Percentiles rank a stretch among this genome's conserved stretches.
These are phyloP conservation scores for Annona squamosa DNA, from an alignment of 164 flowering plant genomes.

Conservation along the genomic window DNA sequence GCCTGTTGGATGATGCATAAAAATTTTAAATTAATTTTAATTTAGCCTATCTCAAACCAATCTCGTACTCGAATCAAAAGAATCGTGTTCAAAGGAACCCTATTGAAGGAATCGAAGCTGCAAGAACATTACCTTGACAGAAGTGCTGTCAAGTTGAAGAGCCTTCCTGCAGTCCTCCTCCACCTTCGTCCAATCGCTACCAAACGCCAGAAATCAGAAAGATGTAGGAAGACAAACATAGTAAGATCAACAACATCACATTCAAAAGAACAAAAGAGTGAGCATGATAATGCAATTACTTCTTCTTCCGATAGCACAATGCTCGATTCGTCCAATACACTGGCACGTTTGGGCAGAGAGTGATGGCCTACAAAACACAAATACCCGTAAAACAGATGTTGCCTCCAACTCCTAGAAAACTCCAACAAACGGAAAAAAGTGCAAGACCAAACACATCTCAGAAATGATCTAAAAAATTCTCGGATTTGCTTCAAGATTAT, in stretches of 20 bases:
- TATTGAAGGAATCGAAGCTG: background rate
- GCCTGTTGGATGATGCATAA: too few species aligned
- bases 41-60: too few species aligned
- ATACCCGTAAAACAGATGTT: background rate
- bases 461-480: background rate
- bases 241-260: background rate
- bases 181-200: slow-evolving; percentile 63
- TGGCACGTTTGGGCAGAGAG: slow-evolving; percentile 74
- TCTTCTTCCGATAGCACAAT: slow-evolving; percentile 66
- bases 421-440: background rate
- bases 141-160: slow-evolving; percentile 56
- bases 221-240: background rate
- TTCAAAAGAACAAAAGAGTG: background rate
- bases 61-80: too few species aligned
- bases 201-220: background rate
- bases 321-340: slow-evolving; percentile 94
- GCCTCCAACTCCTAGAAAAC: background rate
- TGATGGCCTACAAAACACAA: slow-evolving; percentile 56
- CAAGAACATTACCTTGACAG: slow-evolving; percentile 53
- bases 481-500: background rate
- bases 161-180: slow-evolving; percentile 79
- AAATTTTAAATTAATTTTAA: too few species aligned
- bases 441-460: background rate
- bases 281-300: slow-evolving; percentile 33
- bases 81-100: background rate